Conservation (phyloP, 176 grass and related monocot species). For the Oryza australiensis region DNA sequence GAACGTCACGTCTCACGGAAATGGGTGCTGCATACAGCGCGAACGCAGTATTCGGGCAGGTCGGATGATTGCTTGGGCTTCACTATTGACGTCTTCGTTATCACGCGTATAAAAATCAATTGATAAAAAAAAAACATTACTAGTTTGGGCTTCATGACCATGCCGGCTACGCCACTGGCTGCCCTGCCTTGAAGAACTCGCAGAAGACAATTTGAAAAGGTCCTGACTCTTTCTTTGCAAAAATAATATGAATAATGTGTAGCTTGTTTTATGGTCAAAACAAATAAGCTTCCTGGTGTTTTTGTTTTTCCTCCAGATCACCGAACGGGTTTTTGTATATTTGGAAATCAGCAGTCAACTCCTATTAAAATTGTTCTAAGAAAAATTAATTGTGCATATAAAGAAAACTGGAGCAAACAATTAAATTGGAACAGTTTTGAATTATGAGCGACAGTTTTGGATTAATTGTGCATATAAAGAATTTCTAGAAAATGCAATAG, state of each 20-base stretch:
- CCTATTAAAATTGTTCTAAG: background rate
- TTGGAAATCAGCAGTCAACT: background rate
- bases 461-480: background rate
- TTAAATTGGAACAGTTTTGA: too few species aligned
- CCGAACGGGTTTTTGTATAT: background rate
- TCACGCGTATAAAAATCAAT: too few species aligned
- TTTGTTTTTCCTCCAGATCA: background rate
- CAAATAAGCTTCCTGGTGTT: background rate
- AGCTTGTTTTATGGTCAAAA: conserved; percentile 4
- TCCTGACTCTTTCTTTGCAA: background rate
- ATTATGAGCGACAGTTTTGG: too few species aligned
- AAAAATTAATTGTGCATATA: background rate
- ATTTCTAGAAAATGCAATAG: too few species aligned
- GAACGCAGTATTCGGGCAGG: too few species aligned
- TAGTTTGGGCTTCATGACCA: too few species aligned
- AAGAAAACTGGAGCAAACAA: background rate
- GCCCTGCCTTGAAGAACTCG: conserved; percentile 18
- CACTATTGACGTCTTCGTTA: too few species aligned
- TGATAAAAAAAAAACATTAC: too few species aligned
- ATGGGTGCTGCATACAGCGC: background rate
- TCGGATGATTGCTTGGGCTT: too few species aligned
- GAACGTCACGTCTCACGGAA: background rate
- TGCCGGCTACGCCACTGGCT: too few species aligned
- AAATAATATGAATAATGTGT: background rate
- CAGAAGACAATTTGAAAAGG: conserved; percentile 25